Evolutionary conservation across 352 stramenopile species (phyloP), one percentile per base, ranked within the genome.

Genomic region (Phytophthora chlamydospora): DNA sequence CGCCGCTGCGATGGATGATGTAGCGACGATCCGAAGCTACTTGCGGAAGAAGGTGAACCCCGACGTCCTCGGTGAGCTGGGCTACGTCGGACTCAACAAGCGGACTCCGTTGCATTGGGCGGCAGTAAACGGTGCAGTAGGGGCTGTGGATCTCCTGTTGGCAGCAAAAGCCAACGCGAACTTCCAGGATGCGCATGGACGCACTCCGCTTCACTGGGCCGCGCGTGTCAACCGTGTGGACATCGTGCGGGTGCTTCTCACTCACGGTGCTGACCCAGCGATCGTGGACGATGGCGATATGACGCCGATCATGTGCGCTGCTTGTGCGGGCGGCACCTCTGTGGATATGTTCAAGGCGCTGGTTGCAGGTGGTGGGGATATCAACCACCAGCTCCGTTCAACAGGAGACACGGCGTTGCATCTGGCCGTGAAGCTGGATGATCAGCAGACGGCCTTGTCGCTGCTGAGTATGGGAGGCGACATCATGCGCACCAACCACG

Each of bases 21-120:
- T 82, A 10, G 54, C 43, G 14, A 75, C 71, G 17, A 85, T 94
- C 44, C 72, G 79, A 14, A 73, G 78, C 12, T 80, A 84, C 14
- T 43, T 94, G 29, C 76, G 80, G 5, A 89, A 88, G 49, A 84
- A 85, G 46, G 85, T 94, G n/a, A 67, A 84, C 35, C 85, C 85
- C 0, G 79, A 95, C 53, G 90, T 85, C 24, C 63, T 93, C 10
- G 85, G 85, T 14, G 85, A 95, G 48, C 64, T 93, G 0, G 85
- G 85, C 0, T 95, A 95, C 60, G 67, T 93, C 17, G 85, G 85
- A 11, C 62, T 95, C 16, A 93, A 93, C 55, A 90, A 90, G 52
- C 83, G 85, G 21, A 93, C 83, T 7, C 85, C 85, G 1, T 34
- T 94, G 19, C 85, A 94, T 47, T 94, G 85, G 85, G 85, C 85